Evolutionary conservation across 768 basidiomycete species (phyloP), one percentile per base, ranked within the genome.

Genomic region (Candolleomyces efflorescens): DNA sequence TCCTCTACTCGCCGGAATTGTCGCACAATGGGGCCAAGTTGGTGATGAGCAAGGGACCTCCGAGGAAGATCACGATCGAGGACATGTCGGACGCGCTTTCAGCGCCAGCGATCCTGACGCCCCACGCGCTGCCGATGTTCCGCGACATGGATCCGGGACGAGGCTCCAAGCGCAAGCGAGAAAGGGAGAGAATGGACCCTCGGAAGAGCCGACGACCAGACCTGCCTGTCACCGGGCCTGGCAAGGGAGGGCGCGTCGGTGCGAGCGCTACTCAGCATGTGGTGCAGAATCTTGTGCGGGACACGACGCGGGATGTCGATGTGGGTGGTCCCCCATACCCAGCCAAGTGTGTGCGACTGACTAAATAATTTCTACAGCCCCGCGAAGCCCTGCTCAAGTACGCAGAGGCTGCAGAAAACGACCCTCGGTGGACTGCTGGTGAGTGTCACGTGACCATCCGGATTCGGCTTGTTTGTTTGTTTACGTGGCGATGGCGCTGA

Each of bases 221-320:
- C 68, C 78, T 96, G 65, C 97, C 97, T 24, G 86, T 99, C 54
- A 88, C 81, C 61, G 97, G 97, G 12, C 94, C 94, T 12, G 97
- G 97, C 54, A 83, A 82, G 65, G 97, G 97, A 20, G 97, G 97
- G 54, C 78, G 97, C 41, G 91, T 99, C 41, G 97, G 97, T 41
- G 94, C 94, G 36, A 95, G 93, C 75, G 96, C 96, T 17, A 98
- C 94, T 51, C 95, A 98, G 65, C 94, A 98, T 69, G 84, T 98
- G 63, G 94, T 98, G 53, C 94, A 97, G 73, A 90, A 93, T 68
- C 74, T 98, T 70, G 93, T 98, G 61, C 82, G 91, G 67, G 92
- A 96, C 69, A 90, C 87, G 61, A 90, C 90, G 44, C 76, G 94
- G 65, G 92, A 93, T 75, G 88, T 96, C 74, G 96, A 98, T 74